These are phyloP conservation scores for Pouteria glomerata DNA, from an alignment of 148 eudicot species.

Conservation along the genomic window DNA sequence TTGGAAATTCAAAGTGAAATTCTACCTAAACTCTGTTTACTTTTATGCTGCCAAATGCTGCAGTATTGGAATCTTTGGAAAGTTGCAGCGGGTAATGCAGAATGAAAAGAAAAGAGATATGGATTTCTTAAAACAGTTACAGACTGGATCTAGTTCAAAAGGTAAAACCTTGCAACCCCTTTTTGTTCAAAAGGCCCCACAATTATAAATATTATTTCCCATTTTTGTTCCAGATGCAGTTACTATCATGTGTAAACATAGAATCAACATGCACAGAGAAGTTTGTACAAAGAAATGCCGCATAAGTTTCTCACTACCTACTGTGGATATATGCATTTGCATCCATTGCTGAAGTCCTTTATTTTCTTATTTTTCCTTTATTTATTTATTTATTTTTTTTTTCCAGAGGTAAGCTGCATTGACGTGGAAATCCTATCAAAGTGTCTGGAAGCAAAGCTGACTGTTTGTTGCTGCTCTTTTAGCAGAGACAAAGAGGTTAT, in stretches of 20 bases:
- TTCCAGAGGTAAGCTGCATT: constrained; percentile 50
- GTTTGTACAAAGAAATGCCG: not conserved
- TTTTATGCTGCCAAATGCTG: constrained; percentile 17
- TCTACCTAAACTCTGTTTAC: not conserved
- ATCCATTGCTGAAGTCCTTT: not conserved
- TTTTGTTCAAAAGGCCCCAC: not conserved
- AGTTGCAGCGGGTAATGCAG: constrained; percentile 69
- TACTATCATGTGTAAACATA: not conserved
- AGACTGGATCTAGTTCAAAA: constrained; percentile 34
- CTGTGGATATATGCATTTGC: not conserved
- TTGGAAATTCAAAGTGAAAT: constrained; percentile 1
- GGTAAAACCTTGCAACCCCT: constrained; percentile 27
- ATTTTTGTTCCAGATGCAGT: not conserved
- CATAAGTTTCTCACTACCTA: not conserved
- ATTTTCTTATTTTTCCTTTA: not conserved
- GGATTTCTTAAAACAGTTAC: constrained; percentile 43
- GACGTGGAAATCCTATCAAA: constrained; percentile 73
- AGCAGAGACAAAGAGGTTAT: constrained; percentile 51
- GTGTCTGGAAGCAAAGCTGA: constrained; percentile 77
- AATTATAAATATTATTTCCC: not conserved
- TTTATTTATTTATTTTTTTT: not conserved
- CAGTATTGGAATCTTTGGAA: constrained; percentile 58
- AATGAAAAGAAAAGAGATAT: constrained; percentile 62
- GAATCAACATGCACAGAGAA: not conserved
- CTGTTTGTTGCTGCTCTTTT: constrained; percentile 62